Base-by-base conservation (phyloP, 1,284 basidiomycete species). In the Leucoagaricus sp. region DNA sequence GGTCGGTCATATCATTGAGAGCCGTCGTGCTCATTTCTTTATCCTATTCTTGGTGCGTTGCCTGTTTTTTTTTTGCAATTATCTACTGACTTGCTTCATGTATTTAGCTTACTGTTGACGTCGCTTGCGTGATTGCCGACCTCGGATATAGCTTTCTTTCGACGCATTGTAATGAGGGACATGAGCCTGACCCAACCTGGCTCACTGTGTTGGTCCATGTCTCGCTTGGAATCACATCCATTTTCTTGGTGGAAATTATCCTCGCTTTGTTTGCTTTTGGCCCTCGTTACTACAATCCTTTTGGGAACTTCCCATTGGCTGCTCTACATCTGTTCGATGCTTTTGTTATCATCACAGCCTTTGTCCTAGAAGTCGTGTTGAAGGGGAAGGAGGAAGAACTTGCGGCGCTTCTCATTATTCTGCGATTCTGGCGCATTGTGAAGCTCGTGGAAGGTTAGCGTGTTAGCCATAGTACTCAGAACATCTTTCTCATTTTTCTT, bases 161-260 rank as follows among this genome's bases (percentile, higher is more conserved):
- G 36, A 71, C 79, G 28, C 69, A 67, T 12, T 90, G 87, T 65
- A 68, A 69, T 8, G 69, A 76, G 10, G 69, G 72, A 8, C 66
- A 61, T n/a, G 69, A 71, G 3, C 71, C 74, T 19, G 64, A 66
- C 8, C 86, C 87, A 1, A 53, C 67, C 12, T 91, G 86, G 87
- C 78, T 92, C 8, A 78, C 83, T 57, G 67, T 82, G 40, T 73
- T 91, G 36, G 72, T 84, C 10, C 72, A 81, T 59, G 69, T 88
- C 58, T 91, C 90, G 3, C 77, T 89, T 44, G 73, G 62, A 53
- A 91, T 92, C 55, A 89, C 85, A 55, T 78, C 81, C 8, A 65
- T 89, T 67, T 92, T 93, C 79, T 69, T 93, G 23, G 29, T 86
- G 60, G 91, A 93, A 82, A 88, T 93, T 49, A 87, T 89, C 1